Conservation (phyloP, 2,329 filamentous ascomycete genomes). For the Claviceps purpurea region DNA sequence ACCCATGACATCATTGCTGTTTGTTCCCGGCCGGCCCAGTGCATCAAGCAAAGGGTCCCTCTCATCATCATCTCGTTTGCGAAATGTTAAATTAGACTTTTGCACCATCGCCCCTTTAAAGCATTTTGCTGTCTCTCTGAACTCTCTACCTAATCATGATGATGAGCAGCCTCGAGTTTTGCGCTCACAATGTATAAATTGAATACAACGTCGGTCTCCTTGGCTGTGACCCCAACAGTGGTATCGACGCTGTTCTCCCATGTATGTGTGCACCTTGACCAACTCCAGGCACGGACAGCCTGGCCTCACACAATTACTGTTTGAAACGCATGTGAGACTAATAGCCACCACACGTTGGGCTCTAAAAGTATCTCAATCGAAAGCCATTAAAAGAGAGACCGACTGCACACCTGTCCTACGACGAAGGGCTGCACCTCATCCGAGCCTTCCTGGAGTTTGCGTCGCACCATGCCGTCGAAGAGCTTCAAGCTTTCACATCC, state of each 20-base stretch:
- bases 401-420: conserved; percentile 83
- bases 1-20: conserved; percentile 2
- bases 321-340: not conserved
- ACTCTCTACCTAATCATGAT: not conserved
- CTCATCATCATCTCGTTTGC: not conserved
- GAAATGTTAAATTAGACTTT: not conserved
- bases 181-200: conserved; percentile 35
- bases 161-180: not conserved
- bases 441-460: conserved; percentile 75
- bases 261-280: conserved; percentile 34
- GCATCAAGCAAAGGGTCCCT: not conserved
- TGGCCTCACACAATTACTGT: not conserved
- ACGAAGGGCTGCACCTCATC: conserved; percentile 80
- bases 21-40: not conserved
- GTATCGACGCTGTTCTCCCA: conserved; percentile 79
- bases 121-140: not conserved
- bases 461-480: conserved; percentile 82
- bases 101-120: not conserved
- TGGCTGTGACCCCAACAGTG: conserved; percentile 78
- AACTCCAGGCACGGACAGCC: not conserved
- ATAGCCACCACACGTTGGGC: not conserved
- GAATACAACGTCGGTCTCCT: conserved; percentile 68
- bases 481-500: conserved; percentile 78
- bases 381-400: conserved; percentile 65
- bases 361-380: conserved; percentile 62